Evolutionary conservation across 495 filamentous ascomycete species (phyloP).

Genomic region (Aspergillus avenaceus): DNA sequence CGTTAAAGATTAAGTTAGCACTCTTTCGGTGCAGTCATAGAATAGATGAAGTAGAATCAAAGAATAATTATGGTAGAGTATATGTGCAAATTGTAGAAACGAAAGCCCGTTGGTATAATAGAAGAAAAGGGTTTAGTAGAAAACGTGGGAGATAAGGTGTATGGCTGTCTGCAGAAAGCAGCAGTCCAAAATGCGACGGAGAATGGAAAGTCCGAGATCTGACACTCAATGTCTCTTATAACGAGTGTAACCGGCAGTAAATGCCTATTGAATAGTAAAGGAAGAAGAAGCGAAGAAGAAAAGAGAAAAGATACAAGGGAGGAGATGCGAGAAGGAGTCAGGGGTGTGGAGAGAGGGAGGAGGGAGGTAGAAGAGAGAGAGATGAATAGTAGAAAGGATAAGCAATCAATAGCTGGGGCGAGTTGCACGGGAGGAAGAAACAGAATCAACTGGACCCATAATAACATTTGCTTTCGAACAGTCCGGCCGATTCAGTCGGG

Average conservation of each 20-base stretch:
- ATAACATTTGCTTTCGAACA: background rate
- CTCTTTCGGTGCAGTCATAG: background rate
- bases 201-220: constrained; percentile 1
- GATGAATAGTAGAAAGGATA: background rate
- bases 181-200: constrained; percentile 2
- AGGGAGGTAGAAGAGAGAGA: background rate
- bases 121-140: background rate
- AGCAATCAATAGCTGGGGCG: background rate
- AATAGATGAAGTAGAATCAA: background rate
- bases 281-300: constrained; percentile 3
- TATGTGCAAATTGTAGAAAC: no score
- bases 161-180: no score
- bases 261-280: constrained; percentile 34
- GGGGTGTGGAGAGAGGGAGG: background rate
- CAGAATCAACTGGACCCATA: background rate
- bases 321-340: background rate
- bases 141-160: background rate
- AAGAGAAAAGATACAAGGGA: background rate
- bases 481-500: background rate
- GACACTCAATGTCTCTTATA: constrained; percentile 24
- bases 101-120: no score
- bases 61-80: background rate
- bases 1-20: constrained; percentile 1
- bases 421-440: background rate
- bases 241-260: constrained; percentile 60